Conservation (phyloP, 441 rosid species). For the Pelargonium exstipulatum region DNA sequence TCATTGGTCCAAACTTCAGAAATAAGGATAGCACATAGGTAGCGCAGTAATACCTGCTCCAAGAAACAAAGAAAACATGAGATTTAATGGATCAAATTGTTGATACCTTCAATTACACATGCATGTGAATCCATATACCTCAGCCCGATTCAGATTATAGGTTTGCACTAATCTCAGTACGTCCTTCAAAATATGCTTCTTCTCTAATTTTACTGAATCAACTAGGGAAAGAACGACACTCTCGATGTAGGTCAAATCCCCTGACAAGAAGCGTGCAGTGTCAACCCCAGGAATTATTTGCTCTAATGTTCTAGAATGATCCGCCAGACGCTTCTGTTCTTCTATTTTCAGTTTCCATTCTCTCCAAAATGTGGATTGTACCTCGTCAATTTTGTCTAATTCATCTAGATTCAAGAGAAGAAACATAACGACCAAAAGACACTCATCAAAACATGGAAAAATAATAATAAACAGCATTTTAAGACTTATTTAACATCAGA, state of each 20-base stretch:
- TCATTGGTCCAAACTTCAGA: constrained; percentile 80
- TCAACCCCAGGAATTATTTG: constrained; percentile 87
- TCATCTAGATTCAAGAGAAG: constrained; percentile 51
- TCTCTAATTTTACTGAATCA: constrained; percentile 69
- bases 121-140: constrained; percentile 42
- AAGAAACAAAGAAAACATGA: constrained; percentile 13
- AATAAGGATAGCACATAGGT: constrained; percentile 59
- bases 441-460: constrained; percentile 9
- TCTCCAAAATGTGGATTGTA: constrained; percentile 89
- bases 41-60: constrained; percentile 57
- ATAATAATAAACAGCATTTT: not conserved
- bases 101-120: not conserved
- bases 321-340: constrained; percentile 70
- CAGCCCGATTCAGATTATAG: constrained; percentile 54
- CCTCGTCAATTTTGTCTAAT: constrained; percentile 65
- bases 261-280: constrained; percentile 72
- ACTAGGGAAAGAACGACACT: constrained; percentile 49
- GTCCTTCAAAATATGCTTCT: constrained; percentile 67
- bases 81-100: constrained; percentile 10
- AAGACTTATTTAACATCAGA: not conserved
- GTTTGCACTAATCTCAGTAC: constrained; percentile 57
- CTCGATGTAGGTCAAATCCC: constrained; percentile 61
- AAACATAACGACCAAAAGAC: constrained; percentile 14
- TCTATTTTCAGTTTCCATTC: constrained; percentile 95
- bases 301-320: constrained; percentile 76